Evolutionary conservation across 2,329 filamentous ascomycete genomes (phyloP).

Genomic region (Sporothrix pallida): DNA sequence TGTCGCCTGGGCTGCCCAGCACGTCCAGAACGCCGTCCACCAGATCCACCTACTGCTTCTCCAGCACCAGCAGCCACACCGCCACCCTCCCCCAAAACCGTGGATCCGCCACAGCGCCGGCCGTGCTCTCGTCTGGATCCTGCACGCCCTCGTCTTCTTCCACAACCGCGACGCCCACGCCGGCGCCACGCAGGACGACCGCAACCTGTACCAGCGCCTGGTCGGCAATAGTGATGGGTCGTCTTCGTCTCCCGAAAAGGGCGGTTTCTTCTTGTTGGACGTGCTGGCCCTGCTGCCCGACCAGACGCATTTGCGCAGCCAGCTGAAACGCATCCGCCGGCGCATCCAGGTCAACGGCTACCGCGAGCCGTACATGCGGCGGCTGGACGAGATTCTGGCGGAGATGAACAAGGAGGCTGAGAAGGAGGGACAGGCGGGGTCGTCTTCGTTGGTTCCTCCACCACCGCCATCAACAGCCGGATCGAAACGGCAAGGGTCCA

Average conservation of each 20-base stretch:
- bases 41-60: conserved; percentile 52
- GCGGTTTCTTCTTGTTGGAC: conserved; percentile 51
- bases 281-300: conserved; percentile 53
- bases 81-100: conserved; percentile 43
- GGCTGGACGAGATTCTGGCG: conserved; percentile 34
- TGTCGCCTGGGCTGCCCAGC: conserved; percentile 57
- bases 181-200: conserved; percentile 43
- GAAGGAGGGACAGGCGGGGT: background rate
- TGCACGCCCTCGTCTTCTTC: conserved; percentile 50
- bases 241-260: conserved; percentile 38
- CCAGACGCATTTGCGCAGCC: conserved; percentile 52
- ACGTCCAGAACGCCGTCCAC: conserved; percentile 51
- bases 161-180: conserved; percentile 50
- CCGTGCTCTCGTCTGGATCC: conserved; percentile 55
- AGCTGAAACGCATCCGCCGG: conserved; percentile 44
- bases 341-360: conserved; percentile 38
- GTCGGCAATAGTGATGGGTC: conserved; percentile 51
- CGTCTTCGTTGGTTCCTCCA: background rate
- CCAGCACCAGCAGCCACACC: conserved; percentile 39
- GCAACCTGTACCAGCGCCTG: conserved; percentile 57
- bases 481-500: conserved; percentile 30
- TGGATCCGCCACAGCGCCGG: conserved; percentile 54
- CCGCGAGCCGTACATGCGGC: conserved; percentile 35
- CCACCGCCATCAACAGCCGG: conserved; percentile 1
- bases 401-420: conserved; percentile 31